Evolutionary conservation across 768 basidiomycete species (phyloP), one percentile per base, ranked within the genome.

Genomic region (Podaxis sp.): DNA sequence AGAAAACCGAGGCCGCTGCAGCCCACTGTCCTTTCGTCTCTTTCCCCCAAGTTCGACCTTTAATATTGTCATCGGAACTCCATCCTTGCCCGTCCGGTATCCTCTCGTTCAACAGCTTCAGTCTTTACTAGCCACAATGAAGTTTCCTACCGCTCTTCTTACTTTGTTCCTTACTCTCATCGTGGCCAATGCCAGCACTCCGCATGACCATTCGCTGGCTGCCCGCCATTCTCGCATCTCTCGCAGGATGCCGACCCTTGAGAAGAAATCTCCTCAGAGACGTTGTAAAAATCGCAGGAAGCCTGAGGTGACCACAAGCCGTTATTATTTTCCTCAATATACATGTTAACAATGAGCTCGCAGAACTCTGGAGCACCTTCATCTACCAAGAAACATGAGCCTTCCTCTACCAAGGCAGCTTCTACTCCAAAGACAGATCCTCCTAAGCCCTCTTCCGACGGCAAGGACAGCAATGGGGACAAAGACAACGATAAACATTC

Each of bases 71-170:
- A 19, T 37, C n/a, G 17, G 12, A 9, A 22, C 38, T 33, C 50
- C 24, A 6, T 19, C 53, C 59, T 55, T 41, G 43, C 63, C 37
- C 47, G 37, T 11, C 56, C 27, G 29, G 57, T 67, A 63, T 62
- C 54, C 41, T 66, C 33, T 71, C 58, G 27, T 65, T 57, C 36
- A 38, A 33, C 19, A 36, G 63, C 65, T 38, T 15, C 66, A 59
- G 61, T 66, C 56, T 33, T 68, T 70, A 58, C 51, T 51, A 50
- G 60, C 54, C 57, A 66, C 64, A 63, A 84, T 85, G 84, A 83
- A 78, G 76, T 62, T 80, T 64, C 67, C 75, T 57, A 69, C 77
- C 65, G 69, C 80, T 40, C 36, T 78, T 43, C 61, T 80, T 54
- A 71, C 69, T 41, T 63, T 79, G 66, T 69, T 85, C 56, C 69